phyloP scores from a whole-genome alignment of 169 alveolate genomes.

The Gregarina niphandrodes region DNA sequence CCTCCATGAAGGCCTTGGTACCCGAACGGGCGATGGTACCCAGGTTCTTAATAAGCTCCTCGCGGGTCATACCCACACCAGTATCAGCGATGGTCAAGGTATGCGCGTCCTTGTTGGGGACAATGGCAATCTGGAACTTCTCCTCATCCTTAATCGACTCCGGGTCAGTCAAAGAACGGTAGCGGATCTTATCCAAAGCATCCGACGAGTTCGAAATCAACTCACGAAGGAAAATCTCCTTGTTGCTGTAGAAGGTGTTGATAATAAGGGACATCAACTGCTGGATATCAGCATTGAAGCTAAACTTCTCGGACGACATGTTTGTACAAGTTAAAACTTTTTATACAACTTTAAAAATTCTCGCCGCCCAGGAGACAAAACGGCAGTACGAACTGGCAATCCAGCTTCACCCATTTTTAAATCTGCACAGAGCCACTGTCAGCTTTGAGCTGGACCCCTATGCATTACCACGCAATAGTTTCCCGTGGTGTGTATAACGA shows the following conservation, averaged over 20 bases:
- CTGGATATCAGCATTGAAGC: slow-evolving; percentile 88
- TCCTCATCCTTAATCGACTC: slow-evolving; percentile 65
- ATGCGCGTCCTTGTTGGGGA: slow-evolving; percentile 82
- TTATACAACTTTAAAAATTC: too few relatives aligned
- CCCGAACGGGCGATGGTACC: slow-evolving; percentile 98
- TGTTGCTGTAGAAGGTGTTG: slow-evolving; percentile 95
- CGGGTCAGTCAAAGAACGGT: slow-evolving; percentile 83
- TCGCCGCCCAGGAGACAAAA: too few relatives aligned
- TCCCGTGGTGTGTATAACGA: too few relatives aligned
- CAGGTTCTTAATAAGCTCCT: slow-evolving; percentile 76
- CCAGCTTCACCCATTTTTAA: too few relatives aligned
- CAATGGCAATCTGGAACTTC: slow-evolving; percentile 68
- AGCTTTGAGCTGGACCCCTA: too few relatives aligned
- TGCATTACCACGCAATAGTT: too few relatives aligned
- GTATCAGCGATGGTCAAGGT: slow-evolving; percentile 86
- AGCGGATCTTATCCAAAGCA: slow-evolving; percentile 95
- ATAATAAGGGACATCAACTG: slow-evolving; percentile 82
- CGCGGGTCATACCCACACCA: slow-evolving; percentile 97
- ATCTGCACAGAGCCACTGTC: too few relatives aligned
- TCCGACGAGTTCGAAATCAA: slow-evolving; percentile 95
- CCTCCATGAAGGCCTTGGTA: slow-evolving; percentile 96
- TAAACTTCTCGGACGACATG: slow-evolving; percentile 73
- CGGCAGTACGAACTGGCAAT: too few relatives aligned
- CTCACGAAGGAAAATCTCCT: slow-evolving; percentile 95
- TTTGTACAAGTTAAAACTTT: too few relatives aligned